A percentile compares a stretch with the other conserved stretches of the same genome.
Conservation (phyloP, 139 green algal species). For the Spirogloea muscicola region DNA sequence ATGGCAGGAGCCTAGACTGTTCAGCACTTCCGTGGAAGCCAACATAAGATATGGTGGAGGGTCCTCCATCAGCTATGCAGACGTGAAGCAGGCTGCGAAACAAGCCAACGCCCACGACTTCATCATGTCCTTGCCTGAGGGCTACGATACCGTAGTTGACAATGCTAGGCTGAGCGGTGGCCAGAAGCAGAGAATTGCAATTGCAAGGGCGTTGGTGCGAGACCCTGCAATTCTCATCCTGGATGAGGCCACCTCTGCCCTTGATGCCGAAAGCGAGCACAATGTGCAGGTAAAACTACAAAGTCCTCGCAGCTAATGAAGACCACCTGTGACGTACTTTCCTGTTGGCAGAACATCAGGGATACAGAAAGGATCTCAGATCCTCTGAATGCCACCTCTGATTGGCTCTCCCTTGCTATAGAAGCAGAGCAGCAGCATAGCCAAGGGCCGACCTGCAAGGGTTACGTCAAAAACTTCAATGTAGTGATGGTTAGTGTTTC, state of each 20-base stretch:
- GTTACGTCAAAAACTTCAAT: too few species aligned
- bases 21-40: slow-evolving; percentile 71
- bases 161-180: slow-evolving; percentile 37
- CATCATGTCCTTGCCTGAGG: slow-evolving; percentile 57
- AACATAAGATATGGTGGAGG: slow-evolving; percentile 77
- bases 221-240: slow-evolving; percentile 79
- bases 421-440: too few species aligned
- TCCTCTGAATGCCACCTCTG: too few species aligned
- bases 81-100: slow-evolving; percentile 63
- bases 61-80: not conserved
- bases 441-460: too few species aligned
- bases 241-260: slow-evolving; percentile 78
- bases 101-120: slow-evolving; percentile 76
- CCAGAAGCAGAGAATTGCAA: slow-evolving; percentile 73
- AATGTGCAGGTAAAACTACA: slow-evolving; percentile 77
- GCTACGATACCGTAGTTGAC: slow-evolving; percentile 67
- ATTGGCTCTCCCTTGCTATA: too few species aligned
- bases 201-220: slow-evolving; percentile 65
- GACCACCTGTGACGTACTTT: too few species aligned
- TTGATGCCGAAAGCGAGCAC: slow-evolving; percentile 70
- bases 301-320: too few species aligned
- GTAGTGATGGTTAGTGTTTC: too few species aligned
- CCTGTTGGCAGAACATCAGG: too few species aligned
- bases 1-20: slow-evolving; percentile 66
- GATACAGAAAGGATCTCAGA: too few species aligned